Percentiles rank a stretch among this genome's conserved stretches.
phyloP scores from a whole-genome alignment of 2,329 filamentous ascomycete genomes.

The Diplodia corticola region DNA sequence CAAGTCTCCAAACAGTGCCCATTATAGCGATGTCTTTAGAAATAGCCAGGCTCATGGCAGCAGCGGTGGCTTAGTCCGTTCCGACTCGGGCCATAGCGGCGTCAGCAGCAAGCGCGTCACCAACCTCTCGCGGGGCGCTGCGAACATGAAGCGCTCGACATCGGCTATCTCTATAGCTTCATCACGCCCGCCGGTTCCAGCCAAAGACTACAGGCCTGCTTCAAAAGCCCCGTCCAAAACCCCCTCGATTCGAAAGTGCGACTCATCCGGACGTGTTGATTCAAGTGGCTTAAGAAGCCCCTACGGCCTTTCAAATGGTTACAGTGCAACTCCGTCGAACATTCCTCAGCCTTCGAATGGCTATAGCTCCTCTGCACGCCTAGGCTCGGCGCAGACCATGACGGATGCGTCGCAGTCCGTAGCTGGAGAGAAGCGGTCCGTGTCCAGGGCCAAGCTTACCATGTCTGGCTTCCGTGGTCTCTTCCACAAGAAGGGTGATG shows the following conservation, averaged over 20 bases:
- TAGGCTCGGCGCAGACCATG: neutral
- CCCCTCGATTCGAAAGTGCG: neutral
- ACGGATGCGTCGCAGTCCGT: neutral
- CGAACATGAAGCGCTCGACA: neutral
- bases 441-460: constrained; percentile 9
- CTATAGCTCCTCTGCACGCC: neutral
- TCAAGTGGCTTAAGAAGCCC: neutral
- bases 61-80: neutral
- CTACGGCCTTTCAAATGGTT: constrained; percentile 3
- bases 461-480: constrained; percentile 21
- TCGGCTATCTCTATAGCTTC: constrained; percentile 7
- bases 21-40: neutral
- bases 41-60: neutral
- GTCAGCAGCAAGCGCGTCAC: neutral
- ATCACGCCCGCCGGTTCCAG: constrained; percentile 1
- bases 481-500: constrained; percentile 13
- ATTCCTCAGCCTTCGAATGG: constrained; percentile 1
- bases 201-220: constrained; percentile 1
- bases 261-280: neutral
- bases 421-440: constrained; percentile 4
- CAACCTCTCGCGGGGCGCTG: neutral
- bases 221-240: neutral
- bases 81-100: neutral
- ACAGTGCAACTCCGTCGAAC: constrained; percentile 5
- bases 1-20: neutral